Evolutionary conservation across 2,329 filamentous ascomycete genomes (phyloP).

Genomic region (Colletotrichum truncatum): DNA sequence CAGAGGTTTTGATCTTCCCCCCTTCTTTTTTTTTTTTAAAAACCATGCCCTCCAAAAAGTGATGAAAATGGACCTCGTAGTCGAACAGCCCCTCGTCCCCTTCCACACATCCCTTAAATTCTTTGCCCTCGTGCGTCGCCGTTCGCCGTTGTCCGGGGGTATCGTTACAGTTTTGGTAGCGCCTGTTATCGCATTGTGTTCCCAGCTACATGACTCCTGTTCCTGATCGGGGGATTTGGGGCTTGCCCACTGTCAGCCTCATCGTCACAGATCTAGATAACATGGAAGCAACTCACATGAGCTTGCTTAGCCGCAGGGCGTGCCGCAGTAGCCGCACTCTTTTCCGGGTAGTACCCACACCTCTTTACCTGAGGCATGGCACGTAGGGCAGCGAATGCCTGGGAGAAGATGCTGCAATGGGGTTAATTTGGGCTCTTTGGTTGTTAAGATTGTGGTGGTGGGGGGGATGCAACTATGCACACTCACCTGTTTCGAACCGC

Average conservation of each 20-base stretch:
- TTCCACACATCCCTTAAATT: background rate
- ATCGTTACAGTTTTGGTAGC: slow-evolving; percentile 25
- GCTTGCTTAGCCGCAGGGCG: slow-evolving; percentile 45
- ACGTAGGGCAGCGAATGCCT: slow-evolving; percentile 62
- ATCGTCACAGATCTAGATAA: slow-evolving; percentile 11
- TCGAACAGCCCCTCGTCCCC: slow-evolving; percentile 21
- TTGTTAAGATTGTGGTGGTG: background rate
- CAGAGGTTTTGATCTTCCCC: slow-evolving; percentile 12
- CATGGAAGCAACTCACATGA: slow-evolving; percentile 23
- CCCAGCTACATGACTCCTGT: slow-evolving; percentile 17
- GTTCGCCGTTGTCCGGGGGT: slow-evolving; percentile 28
- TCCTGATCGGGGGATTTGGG: slow-evolving; percentile 7
- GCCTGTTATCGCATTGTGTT: slow-evolving; percentile 6
- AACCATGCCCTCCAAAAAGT: slow-evolving; percentile 10
- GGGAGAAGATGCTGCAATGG: slow-evolving; percentile 47
- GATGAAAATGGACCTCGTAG: slow-evolving; percentile 23
- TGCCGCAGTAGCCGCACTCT: slow-evolving; percentile 60
- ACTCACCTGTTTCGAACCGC: slow-evolving; percentile 24
- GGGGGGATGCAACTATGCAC: background rate
- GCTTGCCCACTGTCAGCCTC: slow-evolving; percentile 15
- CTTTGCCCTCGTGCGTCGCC: slow-evolving; percentile 17
- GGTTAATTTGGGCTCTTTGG: slow-evolving; percentile 1
- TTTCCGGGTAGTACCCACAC: slow-evolving; percentile 66
- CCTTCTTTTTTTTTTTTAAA: slow-evolving; percentile 6
- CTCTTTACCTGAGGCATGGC: slow-evolving; percentile 57